Percentiles rank a stretch among this genome's conserved stretches.
phyloP scores from a whole-genome alignment of 208 protist genomes.

The Lotmaria passim region DNA sequence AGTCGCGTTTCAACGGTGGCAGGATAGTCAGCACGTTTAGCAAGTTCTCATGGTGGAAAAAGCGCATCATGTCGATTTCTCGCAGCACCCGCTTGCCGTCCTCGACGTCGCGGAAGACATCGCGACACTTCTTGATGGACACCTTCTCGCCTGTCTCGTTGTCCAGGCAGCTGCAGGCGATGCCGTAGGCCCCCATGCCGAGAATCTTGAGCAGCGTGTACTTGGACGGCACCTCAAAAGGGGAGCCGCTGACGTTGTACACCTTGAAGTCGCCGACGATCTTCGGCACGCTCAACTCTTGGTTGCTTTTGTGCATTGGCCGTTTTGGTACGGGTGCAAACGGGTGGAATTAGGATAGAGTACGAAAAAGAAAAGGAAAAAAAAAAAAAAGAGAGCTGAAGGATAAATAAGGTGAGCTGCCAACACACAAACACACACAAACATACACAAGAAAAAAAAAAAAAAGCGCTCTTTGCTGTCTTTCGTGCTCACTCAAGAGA shows the following conservation, averaged over 20 bases:
- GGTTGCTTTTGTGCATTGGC: slow-evolving; percentile 87
- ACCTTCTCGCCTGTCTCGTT: slow-evolving; percentile 83
- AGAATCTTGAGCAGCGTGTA: slow-evolving; percentile 91
- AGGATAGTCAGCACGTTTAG: slow-evolving; percentile 95
- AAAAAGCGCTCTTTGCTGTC: too few species aligned
- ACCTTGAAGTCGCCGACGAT: slow-evolving; percentile 89
- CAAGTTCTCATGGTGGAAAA: slow-evolving; percentile 94
- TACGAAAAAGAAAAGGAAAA: background rate
- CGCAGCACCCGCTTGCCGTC: slow-evolving; percentile 93
- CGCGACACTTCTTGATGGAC: slow-evolving; percentile 91
- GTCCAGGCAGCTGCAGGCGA: slow-evolving; percentile 93
- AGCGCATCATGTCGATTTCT: slow-evolving; percentile 93
- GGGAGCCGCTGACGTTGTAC: slow-evolving; percentile 82
- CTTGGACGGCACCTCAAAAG: slow-evolving; percentile 79
- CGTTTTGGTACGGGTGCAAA: too few species aligned
- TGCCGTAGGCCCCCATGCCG: slow-evolving; percentile 96
- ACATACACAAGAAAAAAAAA: background rate
- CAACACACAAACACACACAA: too few species aligned
- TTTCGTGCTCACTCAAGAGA: too few species aligned
- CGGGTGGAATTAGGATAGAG: too few species aligned
- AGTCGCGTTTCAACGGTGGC: slow-evolving; percentile 75
- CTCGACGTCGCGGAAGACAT: slow-evolving; percentile 89
- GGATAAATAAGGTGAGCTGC: too few species aligned
- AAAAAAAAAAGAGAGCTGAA: background rate
- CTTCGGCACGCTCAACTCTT: slow-evolving; percentile 78